Percentiles rank a stretch among this genome's conserved stretches.
These are phyloP conservation scores for Cicer yamashitae DNA, from an alignment of 306 rosid genomes.

Conservation along the genomic window DNA sequence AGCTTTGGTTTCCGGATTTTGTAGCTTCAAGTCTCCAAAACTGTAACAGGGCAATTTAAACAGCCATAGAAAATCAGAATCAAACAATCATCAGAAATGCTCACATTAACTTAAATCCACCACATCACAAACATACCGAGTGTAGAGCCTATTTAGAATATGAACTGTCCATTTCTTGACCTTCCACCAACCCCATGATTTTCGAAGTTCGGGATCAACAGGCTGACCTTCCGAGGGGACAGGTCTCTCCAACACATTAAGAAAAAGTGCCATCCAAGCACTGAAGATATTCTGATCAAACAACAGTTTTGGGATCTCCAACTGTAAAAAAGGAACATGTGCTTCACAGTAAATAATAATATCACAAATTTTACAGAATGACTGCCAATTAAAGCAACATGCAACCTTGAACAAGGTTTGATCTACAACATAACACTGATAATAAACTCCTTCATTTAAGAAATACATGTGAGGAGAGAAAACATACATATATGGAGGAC, in stretches of 20 bases:
- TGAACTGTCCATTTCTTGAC: slow-evolving; percentile 99
- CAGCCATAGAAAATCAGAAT: slow-evolving; percentile 21
- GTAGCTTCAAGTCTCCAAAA: slow-evolving; percentile 95
- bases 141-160: slow-evolving; percentile 87
- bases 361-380: slow-evolving; percentile 21
- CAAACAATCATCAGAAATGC: slow-evolving; percentile 5
- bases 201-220: slow-evolving; percentile 77
- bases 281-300: slow-evolving; percentile 81
- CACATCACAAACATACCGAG: slow-evolving; percentile 64
- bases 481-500: slow-evolving; percentile 95
- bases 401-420: slow-evolving; percentile 22
- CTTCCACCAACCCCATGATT: slow-evolving; percentile 99
- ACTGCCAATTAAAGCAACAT: slow-evolving; percentile 34
- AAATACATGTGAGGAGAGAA: slow-evolving; percentile 7
- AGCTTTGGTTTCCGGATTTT: slow-evolving; percentile 88
- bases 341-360: neutral
- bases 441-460: slow-evolving; percentile 8
- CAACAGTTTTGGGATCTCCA: slow-evolving; percentile 96
- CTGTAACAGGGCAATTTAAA: slow-evolving; percentile 49
- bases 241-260: slow-evolving; percentile 84
- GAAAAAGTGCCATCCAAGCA: slow-evolving; percentile 93
- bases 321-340: slow-evolving; percentile 44
- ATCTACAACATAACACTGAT: slow-evolving; percentile 24
- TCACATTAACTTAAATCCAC: slow-evolving; percentile 14
- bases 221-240: slow-evolving; percentile 97